Evolutionary conservation across 78 protist species (phyloP).

Genomic region (Trichosphaerium sp.): DNA sequence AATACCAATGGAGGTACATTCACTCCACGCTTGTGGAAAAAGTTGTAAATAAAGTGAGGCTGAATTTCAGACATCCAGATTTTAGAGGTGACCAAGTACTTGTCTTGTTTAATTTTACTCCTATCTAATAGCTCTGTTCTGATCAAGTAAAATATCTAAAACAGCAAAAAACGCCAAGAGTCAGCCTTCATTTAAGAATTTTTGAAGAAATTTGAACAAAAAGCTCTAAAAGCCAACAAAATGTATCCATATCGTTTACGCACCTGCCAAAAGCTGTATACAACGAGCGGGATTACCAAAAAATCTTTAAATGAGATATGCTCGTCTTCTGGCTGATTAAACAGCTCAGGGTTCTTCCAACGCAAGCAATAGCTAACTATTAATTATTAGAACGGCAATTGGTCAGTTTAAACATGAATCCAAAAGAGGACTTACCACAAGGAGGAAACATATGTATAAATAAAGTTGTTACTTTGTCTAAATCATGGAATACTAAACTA

Average conservation of each 20-base stretch:
- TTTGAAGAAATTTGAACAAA: too few species aligned
- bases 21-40: slow-evolving; percentile 9
- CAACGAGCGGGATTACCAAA: slow-evolving; percentile 8
- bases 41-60: slow-evolving; percentile 47
- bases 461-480: slow-evolving; percentile 62
- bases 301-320: not conserved
- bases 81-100: slow-evolving; percentile 26
- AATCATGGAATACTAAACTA: slow-evolving; percentile 59
- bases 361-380: slow-evolving; percentile 45
- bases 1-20: slow-evolving; percentile 11
- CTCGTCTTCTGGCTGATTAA: slow-evolving; percentile 30
- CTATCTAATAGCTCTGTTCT: slow-evolving; percentile 48
- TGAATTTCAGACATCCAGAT: slow-evolving; percentile 56
- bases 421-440: too few species aligned
- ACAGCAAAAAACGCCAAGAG: too few species aligned
- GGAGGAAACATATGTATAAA: slow-evolving; percentile 62
- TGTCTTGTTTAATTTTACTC: slow-evolving; percentile 21
- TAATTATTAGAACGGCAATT: too few species aligned
- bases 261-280: slow-evolving; percentile 56
- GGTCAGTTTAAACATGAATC: too few species aligned
- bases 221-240: too few species aligned
- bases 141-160: slow-evolving; percentile 35
- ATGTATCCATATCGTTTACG: not conserved
- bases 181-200: not conserved
- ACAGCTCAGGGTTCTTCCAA: too few species aligned